These are phyloP conservation scores for Trametes cubensis DNA, from an alignment of 768 basidiomycete genomes.

Conservation along the genomic window DNA sequence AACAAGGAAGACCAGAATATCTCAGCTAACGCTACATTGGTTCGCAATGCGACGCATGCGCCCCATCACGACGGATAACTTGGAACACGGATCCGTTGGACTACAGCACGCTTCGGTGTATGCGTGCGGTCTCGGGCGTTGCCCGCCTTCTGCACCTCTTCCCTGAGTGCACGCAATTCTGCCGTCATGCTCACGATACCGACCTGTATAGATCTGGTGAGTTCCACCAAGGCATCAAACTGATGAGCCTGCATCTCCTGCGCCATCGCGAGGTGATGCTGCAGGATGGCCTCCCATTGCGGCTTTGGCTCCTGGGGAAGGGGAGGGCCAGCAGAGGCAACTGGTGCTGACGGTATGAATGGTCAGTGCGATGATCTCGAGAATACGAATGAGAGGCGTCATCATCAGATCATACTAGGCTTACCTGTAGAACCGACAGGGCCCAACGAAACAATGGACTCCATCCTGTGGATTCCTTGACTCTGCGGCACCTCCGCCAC, in stretches of 20 bases:
- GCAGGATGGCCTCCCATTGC: neutral
- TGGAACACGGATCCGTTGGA: neutral
- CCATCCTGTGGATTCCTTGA: neutral
- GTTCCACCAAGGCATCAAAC: neutral
- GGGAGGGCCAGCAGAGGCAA: neutral
- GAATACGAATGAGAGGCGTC: neutral
- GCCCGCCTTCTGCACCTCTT: slow-evolving; percentile 3
- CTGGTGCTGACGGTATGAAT: too few species aligned
- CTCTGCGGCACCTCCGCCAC: neutral
- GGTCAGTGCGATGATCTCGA: neutral
- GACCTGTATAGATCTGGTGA: neutral
- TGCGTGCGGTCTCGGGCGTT: neutral
- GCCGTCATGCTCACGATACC: neutral
- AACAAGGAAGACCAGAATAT: too few species aligned
- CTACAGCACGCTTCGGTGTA: too few species aligned
- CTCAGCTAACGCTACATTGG: too few species aligned
- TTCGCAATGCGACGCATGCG: too few species aligned
- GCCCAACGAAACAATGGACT: neutral
- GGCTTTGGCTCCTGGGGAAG: neutral
- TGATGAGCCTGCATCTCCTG: neutral
- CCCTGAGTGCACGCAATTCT: neutral
- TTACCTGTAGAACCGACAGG: neutral
- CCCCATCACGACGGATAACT: neutral
- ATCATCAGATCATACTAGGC: neutral
- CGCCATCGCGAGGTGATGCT: neutral